Evolutionary conservation across 225 moss, liverwort and hornwort genomes (phyloP).

Genomic region (Marchantia polymorpha): DNA sequence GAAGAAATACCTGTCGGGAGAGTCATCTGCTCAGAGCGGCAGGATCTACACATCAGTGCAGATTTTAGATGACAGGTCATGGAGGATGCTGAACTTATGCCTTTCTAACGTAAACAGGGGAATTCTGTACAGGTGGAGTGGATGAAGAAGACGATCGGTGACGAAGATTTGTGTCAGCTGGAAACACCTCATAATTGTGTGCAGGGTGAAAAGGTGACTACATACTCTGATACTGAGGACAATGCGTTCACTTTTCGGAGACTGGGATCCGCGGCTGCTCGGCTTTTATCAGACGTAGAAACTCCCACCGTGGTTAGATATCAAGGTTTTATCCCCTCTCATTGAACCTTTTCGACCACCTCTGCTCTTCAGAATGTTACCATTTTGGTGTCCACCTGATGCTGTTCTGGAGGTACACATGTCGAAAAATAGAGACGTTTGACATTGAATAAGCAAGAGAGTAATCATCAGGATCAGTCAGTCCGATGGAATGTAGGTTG

Average conservation of each 20-base stretch:
- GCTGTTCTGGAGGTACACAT: no score
- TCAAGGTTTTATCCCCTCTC: neutral
- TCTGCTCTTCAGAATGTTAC: no score
- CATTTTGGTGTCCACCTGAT: no score
- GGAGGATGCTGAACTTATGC: neutral
- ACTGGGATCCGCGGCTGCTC: slow-evolving; percentile 72
- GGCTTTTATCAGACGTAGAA: slow-evolving; percentile 50
- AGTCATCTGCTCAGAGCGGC: neutral
- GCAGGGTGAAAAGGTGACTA: neutral
- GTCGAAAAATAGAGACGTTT: no score
- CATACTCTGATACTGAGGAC: slow-evolving; percentile 8
- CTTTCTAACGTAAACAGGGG: neutral
- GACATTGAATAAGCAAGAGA: no score
- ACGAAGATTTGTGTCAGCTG: slow-evolving; percentile 3
- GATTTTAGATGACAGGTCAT: neutral
- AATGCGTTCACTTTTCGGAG: slow-evolving; percentile 56
- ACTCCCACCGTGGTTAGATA: neutral
- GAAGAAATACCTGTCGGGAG: neutral
- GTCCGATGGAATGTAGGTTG: no score
- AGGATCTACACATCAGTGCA: neutral
- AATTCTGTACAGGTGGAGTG: neutral
- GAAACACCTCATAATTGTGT: neutral
- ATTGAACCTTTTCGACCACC: neutral
- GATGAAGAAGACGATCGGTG: slow-evolving; percentile 7
- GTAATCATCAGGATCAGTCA: no score